phyloP scores from a whole-genome alignment of 176 grass and related monocot genomes.

The Lolium perenne region DNA sequence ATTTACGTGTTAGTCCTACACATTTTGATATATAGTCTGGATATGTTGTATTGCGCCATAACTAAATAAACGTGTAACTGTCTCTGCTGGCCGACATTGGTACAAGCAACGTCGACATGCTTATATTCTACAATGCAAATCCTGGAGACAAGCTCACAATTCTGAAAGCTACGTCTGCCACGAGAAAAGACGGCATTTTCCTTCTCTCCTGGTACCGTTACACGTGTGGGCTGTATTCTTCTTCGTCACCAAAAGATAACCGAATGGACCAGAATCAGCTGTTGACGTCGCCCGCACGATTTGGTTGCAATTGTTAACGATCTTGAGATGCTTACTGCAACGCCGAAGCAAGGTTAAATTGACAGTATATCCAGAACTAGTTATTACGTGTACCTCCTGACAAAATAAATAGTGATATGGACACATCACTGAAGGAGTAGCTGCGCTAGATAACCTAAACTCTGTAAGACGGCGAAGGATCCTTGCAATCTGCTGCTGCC shows the following conservation, averaged over 20 bases:
- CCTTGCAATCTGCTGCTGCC: not conserved
- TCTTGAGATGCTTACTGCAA: not conserved
- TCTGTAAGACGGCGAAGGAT: not conserved
- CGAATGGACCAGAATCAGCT: not conserved
- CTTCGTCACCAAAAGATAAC: conserved; percentile 16
- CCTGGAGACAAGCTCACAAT: not conserved
- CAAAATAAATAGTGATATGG: not conserved
- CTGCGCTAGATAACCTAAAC: conserved; percentile 11
- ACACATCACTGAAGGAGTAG: not conserved
- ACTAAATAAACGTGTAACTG: not conserved
- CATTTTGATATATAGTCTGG: not conserved
- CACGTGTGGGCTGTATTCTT: not conserved
- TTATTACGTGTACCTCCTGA: not conserved
- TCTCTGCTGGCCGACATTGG: not conserved
- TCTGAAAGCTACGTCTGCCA: not conserved
- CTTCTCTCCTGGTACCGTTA: not conserved
- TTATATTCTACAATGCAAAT: not conserved
- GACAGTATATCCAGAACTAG: not conserved
- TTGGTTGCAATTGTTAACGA: conserved; percentile 2
- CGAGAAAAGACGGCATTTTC: not conserved
- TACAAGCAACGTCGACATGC: not conserved
- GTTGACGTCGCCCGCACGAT: conserved; percentile 39
- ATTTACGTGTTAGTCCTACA: not conserved
- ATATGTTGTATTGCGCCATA: not conserved
- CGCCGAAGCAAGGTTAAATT: not conserved